A percentile compares a stretch with the other conserved stretches of the same genome.
These are phyloP conservation scores for Euclidium syriacum DNA, from an alignment of 345 rosid species.

Conservation along the genomic window DNA sequence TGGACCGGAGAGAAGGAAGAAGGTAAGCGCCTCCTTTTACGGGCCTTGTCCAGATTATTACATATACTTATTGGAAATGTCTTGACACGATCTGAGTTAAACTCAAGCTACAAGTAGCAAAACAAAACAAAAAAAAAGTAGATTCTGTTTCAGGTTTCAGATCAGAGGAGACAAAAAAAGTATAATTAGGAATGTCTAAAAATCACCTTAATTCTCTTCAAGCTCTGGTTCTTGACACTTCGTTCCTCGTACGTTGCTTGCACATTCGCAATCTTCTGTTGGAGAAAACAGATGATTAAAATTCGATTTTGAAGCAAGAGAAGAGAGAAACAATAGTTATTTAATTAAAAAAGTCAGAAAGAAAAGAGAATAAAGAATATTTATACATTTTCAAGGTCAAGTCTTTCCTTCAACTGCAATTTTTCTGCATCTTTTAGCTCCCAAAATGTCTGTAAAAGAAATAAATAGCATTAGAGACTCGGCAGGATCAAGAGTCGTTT, in stretches of 20 bases:
- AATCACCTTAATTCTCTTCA: constrained; percentile 69
- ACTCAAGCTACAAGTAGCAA: constrained; percentile 50
- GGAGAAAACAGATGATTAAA: neutral
- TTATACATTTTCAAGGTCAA: constrained; percentile 49
- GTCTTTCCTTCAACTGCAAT: constrained; percentile 51
- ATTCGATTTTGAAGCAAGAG: neutral
- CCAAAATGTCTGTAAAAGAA: constrained; percentile 51
- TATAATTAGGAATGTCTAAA: neutral
- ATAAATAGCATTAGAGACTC: neutral
- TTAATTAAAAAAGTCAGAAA: neutral
- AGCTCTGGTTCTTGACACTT: constrained; percentile 43
- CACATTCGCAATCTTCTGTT: constrained; percentile 59
- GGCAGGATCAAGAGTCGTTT: neutral
- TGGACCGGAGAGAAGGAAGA: neutral
- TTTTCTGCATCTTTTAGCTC: constrained; percentile 68
- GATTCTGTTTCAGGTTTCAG: neutral
- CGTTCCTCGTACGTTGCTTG: constrained; percentile 45
- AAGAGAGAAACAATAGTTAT: neutral
- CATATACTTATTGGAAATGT: neutral
- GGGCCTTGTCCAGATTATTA: neutral
- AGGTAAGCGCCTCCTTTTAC: neutral
- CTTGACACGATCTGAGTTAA: constrained; percentile 22
- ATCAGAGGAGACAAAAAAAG: neutral
- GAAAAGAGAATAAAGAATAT: neutral
- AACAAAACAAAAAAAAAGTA: neutral